phyloP scores from a whole-genome alignment of 192 early-diverging fungal species.

The Coemansia sp. region DNA sequence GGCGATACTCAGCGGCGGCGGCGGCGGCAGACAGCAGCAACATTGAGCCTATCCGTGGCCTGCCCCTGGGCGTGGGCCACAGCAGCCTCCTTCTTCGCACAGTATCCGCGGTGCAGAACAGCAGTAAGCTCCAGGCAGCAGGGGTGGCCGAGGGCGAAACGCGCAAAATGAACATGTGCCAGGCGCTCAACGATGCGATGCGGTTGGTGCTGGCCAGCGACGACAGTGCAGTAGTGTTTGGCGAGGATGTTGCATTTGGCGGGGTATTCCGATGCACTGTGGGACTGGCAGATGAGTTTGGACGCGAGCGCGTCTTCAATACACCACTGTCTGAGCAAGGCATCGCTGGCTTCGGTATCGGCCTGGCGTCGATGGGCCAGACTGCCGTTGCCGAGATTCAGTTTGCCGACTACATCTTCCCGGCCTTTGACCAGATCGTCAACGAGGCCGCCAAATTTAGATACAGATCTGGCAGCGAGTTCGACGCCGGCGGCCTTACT shows the following conservation, averaged over 20 bases:
- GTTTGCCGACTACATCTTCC: conserved; percentile 98
- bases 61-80: conserved; percentile 76
- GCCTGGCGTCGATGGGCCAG: conserved; percentile 91
- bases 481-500: conserved; percentile 88
- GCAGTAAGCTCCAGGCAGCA: conserved; percentile 66
- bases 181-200: conserved; percentile 96
- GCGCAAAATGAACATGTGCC: conserved; percentile 88
- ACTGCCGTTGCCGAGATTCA: conserved; percentile 98
- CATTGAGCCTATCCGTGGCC: conserved; percentile 75
- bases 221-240: conserved; percentile 91
- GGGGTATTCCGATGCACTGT: conserved; percentile 96
- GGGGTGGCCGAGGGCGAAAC: conserved; percentile 61
- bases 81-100: conserved; percentile 81
- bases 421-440: conserved; percentile 97
- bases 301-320: conserved; percentile 93
- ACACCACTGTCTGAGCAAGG: conserved; percentile 96
- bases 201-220: conserved; percentile 82
- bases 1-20: not conserved
- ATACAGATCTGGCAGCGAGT: conserved; percentile 92
- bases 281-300: conserved; percentile 88
- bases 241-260: conserved; percentile 97
- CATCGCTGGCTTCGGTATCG: conserved; percentile 93
- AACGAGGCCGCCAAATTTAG: conserved; percentile 98
- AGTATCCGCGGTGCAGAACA: conserved; percentile 67
- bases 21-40: conserved; percentile 35